phyloP scores from a whole-genome alignment of 495 filamentous ascomycete genomes.

The Aspergillus bertholletiae region DNA sequence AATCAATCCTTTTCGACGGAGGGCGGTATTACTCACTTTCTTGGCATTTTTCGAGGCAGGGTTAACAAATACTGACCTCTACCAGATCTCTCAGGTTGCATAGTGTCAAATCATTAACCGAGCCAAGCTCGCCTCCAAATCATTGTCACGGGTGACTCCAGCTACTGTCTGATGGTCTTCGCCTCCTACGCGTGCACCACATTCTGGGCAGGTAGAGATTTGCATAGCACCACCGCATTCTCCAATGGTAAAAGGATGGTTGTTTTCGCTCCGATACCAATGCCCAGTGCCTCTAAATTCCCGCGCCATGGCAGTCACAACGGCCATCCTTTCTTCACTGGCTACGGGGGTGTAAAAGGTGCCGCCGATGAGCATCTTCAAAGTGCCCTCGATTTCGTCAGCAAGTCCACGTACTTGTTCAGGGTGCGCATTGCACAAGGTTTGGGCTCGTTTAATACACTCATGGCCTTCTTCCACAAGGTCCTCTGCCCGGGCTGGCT shows the following conservation, averaged over 20 bases:
- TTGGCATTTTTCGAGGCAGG: too few species aligned
- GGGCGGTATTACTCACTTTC: too few species aligned
- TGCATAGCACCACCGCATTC: conserved; percentile 73
- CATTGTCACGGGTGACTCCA: background rate
- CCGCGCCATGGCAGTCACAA: conserved; percentile 48
- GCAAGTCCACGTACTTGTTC: conserved; percentile 6
- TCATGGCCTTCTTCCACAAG: conserved; percentile 20
- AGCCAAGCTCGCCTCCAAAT: background rate
- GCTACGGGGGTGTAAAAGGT: conserved; percentile 43
- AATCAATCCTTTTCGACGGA: too few species aligned
- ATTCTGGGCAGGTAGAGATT: conserved; percentile 17
- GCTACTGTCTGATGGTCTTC: background rate
- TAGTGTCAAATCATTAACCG: background rate
- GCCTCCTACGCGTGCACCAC: background rate
- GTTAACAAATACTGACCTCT: background rate
- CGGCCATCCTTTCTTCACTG: conserved; percentile 42
- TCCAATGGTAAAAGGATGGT: conserved; percentile 69
- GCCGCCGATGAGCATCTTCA: conserved; percentile 10
- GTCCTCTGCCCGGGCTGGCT: conserved; percentile 8
- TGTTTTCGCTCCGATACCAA: conserved; percentile 67
- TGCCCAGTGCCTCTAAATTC: conserved; percentile 56
- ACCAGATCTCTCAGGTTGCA: background rate
- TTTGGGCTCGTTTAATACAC: conserved; percentile 24
- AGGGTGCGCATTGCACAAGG: conserved; percentile 3
- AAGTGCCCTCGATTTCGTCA: conserved; percentile 13